Percentiles rank a stretch among this genome's conserved stretches.
These are phyloP conservation scores for Delonix regia DNA, from an alignment of 306 rosid species.

Conservation along the genomic window DNA sequence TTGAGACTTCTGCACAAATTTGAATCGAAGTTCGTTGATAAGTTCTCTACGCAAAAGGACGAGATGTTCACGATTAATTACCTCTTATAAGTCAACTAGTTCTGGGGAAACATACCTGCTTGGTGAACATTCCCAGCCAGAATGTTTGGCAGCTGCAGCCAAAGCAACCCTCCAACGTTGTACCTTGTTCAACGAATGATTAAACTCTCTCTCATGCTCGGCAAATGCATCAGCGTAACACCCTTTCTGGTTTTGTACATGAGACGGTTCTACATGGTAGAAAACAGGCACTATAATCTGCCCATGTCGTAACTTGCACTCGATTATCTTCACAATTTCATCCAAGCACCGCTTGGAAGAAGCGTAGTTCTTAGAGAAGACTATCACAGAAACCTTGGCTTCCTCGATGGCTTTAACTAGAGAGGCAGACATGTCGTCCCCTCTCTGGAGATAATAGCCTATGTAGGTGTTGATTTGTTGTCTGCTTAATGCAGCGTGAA, in stretches of 20 bases:
- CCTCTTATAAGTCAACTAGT: too few relatives aligned
- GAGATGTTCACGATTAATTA: too few relatives aligned
- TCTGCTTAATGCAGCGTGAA: slow-evolving; percentile 34
- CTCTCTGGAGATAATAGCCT: slow-evolving; percentile 39
- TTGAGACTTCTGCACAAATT: too few relatives aligned
- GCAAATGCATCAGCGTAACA: background rate
- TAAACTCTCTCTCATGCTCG: background rate
- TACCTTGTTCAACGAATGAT: background rate
- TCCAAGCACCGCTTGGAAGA: background rate
- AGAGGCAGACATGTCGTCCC: background rate
- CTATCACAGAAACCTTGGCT: background rate
- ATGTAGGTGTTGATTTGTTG: slow-evolving; percentile 25
- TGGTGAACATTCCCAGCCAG: background rate
- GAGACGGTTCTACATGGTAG: background rate
- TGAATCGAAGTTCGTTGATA: too few relatives aligned
- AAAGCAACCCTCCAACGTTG: background rate
- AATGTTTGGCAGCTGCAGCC: background rate
- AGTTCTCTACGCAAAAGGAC: too few relatives aligned
- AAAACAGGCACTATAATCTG: slow-evolving; percentile 4
- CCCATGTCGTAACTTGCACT: background rate
- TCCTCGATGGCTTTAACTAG: background rate
- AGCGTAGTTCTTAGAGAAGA: background rate
- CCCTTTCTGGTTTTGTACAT: background rate
- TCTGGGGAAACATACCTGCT: background rate
- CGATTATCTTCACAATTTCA: background rate